Evolutionary conservation across 306 rosid genomes (phyloP).

Genomic region (Prosopis cineraria): DNA sequence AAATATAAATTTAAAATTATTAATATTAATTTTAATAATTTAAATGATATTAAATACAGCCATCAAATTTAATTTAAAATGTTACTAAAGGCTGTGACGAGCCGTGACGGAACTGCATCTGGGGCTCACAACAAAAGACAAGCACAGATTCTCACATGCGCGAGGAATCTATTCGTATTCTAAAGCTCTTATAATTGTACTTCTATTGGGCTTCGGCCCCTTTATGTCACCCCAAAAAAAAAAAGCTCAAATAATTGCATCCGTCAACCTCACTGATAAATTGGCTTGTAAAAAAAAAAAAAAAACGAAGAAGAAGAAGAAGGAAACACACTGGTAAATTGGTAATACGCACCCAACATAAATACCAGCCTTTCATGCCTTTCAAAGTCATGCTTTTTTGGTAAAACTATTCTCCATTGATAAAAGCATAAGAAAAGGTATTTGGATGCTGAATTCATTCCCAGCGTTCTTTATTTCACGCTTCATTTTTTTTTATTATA

Average conservation of each 20-base stretch:
- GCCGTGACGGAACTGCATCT: background rate
- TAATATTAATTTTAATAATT: too few species aligned
- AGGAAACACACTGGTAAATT: too few species aligned
- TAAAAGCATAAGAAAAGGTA: background rate
- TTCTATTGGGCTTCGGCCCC: too few species aligned
- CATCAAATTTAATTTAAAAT: too few species aligned
- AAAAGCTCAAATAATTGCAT: background rate
- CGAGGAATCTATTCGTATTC: background rate
- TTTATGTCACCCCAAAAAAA: too few species aligned
- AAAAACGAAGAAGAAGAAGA: too few species aligned
- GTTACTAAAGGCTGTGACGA: constrained; percentile 26
- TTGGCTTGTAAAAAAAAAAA: too few species aligned
- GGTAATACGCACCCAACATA: background rate
- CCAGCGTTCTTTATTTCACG: background rate
- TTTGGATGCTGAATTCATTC: background rate
- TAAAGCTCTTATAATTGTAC: background rate
- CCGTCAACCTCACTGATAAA: background rate
- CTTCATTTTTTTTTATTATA: background rate
- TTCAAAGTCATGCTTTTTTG: background rate
- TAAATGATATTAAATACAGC: too few species aligned
- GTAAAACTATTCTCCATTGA: background rate
- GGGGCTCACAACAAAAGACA: background rate
- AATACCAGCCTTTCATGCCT: background rate
- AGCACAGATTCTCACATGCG: background rate
- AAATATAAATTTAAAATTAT: too few species aligned